Evolutionary conservation across 2,329 filamentous ascomycete species (phyloP), one percentile per base, ranked within the genome.

Genomic region (Nemania sp.): DNA sequence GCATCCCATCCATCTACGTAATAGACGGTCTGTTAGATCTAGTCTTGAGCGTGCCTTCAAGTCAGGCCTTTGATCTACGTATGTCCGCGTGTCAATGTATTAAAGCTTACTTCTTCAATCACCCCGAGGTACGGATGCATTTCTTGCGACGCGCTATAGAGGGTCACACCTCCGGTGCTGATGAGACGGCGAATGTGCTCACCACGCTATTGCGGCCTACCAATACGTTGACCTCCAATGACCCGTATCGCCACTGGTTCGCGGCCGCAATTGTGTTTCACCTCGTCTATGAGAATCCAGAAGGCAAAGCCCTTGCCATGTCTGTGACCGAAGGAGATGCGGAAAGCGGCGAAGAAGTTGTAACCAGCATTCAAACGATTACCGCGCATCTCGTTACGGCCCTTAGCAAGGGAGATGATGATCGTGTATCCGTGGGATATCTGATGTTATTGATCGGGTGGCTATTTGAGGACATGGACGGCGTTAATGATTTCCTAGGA

Each of bases 1-100:
- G 80, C n/a, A 75, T 81, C 10, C 77, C 81, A 13, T 84, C 85
- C 57, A 87, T 94, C 35, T 97, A 96, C 75, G 92, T 99, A 32
- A 97, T 99, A 69, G 94, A 98, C 74, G 95, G 91, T 1, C 80
- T 99, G 17, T 81, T 99, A 49, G 92, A 97, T 68, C 79, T 97
- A 45, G 88, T 90, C 0, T 80, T 99, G 9, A 87, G 87, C 57
- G 80, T 89, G 20, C 83, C 88, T 32, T 79, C 87, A 0, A 77
- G 85, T 18, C 83, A 87, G 54, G 81, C 90, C 37, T 90, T 97
- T 67, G 89, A 96, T 74, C 81, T 94, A 39, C 88, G 95, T 21
- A 85, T 92, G 70, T 90, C 94, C 18, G 92, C 91, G 20, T 95
- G 90, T 73, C 89, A 94, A 69, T 96, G 94, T 70, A 86, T 99